These are phyloP conservation scores for Eleusine coracana DNA, from an alignment of 176 grass and related monocot genomes.

Conservation along the genomic window DNA sequence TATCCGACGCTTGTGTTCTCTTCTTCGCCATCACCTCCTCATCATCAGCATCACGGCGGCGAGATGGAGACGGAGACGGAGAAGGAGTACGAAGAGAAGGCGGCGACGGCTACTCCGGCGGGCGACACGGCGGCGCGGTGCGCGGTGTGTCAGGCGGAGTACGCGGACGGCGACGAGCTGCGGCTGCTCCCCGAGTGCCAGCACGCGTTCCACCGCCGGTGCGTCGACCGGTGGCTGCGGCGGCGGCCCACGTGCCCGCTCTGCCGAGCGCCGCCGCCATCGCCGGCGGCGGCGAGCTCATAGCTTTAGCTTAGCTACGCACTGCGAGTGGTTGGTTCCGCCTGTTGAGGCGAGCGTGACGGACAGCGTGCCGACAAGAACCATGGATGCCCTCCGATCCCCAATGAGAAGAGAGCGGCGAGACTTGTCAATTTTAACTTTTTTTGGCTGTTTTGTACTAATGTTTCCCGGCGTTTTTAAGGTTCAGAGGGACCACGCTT, in stretches of 20 bases:
- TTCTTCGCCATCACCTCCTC: not conserved
- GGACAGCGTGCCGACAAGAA: too few relatives aligned
- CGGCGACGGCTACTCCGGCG: not conserved
- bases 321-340: too few relatives aligned
- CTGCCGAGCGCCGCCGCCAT: conserved; percentile 48
- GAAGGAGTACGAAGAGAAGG: not conserved
- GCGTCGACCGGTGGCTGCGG: conserved; percentile 63
- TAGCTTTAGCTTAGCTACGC: not conserved
- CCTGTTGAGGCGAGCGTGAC: too few relatives aligned
- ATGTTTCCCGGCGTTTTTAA: not conserved
- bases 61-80: not conserved
- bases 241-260: conserved; percentile 56
- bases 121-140: conserved; percentile 36
- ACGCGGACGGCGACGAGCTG: conserved; percentile 48
- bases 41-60: not conserved
- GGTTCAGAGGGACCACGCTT: too few relatives aligned
- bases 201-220: conserved; percentile 58
- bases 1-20: conserved; percentile 43
- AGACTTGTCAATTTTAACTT: too few relatives aligned
- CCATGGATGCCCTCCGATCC: too few relatives aligned
- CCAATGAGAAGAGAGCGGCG: too few relatives aligned
- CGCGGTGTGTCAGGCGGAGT: conserved; percentile 51
- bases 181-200: conserved; percentile 50
- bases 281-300: not conserved
- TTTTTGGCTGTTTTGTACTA: too few relatives aligned